phyloP scores from a whole-genome alignment of 1,284 basidiomycete species.

The Peniophora sp. region DNA sequence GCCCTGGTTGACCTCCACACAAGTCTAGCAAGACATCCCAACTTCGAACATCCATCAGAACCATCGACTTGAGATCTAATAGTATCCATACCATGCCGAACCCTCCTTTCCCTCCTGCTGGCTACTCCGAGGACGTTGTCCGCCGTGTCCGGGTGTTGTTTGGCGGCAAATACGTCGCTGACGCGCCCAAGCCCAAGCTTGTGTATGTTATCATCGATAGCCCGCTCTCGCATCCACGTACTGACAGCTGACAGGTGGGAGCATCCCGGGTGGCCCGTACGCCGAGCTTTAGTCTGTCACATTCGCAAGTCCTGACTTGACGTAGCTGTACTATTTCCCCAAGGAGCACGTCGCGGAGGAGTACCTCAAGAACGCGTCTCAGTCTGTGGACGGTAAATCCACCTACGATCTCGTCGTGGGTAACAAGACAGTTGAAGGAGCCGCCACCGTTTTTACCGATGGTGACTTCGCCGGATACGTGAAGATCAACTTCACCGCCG shows the following conservation, averaged over 20 bases:
- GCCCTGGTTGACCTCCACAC: too few relatives aligned
- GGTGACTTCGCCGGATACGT: conserved; percentile 39
- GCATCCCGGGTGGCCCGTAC: conserved; percentile 36
- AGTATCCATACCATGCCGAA: conserved; percentile 10
- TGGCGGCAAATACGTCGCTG: conserved; percentile 42
- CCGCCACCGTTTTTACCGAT: conserved; percentile 32
- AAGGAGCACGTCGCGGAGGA: conserved; percentile 31
- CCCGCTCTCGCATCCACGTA: not conserved
- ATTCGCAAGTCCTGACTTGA: too few relatives aligned
- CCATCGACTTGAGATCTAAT: too few relatives aligned
- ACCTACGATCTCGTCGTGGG: conserved; percentile 44
- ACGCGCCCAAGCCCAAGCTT: conserved; percentile 44
- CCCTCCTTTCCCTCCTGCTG: conserved; percentile 23
- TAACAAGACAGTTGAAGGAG: conserved; percentile 27
- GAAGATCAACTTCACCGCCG: conserved; percentile 39
- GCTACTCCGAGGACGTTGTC: conserved; percentile 33
- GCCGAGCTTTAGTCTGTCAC: too few relatives aligned
- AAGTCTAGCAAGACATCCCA: too few relatives aligned
- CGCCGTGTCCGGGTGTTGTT: conserved; percentile 55
- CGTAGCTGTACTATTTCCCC: conserved; percentile 36
- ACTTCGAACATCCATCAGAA: too few relatives aligned
- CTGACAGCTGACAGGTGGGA: conserved; percentile 39
- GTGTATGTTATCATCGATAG: conserved; percentile 47
- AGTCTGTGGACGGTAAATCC: conserved; percentile 14
- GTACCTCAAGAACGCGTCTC: conserved; percentile 28